Evolutionary conservation across 2,329 filamentous ascomycete genomes (phyloP).

Genomic region (Tolypocladium nubicola): DNA sequence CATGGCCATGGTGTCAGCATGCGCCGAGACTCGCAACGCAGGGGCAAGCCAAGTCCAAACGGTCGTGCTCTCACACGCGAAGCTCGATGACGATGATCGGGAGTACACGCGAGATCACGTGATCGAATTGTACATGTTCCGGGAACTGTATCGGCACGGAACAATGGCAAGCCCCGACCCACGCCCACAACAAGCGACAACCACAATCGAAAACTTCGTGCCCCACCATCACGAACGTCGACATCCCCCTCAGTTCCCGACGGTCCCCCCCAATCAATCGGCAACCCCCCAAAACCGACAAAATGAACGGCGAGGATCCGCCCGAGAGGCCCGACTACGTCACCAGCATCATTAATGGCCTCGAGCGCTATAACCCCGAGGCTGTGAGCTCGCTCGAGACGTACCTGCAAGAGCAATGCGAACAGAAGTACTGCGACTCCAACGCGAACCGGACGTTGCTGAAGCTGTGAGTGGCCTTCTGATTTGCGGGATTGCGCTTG

Average conservation of each 20-base stretch:
- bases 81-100: conserved; percentile 18
- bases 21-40: background rate
- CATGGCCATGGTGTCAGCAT: background rate
- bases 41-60: background rate
- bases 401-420: conserved; percentile 91
- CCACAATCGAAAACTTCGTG: conserved; percentile 30
- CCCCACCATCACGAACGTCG: conserved; percentile 30
- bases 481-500: conserved; percentile 5
- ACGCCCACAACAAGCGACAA: conserved; percentile 29
- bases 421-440: conserved; percentile 86
- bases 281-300: conserved; percentile 20
- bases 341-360: conserved; percentile 86
- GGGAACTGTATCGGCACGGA: conserved; percentile 3
- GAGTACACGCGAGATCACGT: conserved; percentile 20
- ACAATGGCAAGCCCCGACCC: conserved; percentile 14
- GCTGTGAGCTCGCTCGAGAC: conserved; percentile 88
- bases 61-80: background rate
- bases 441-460: conserved; percentile 93
- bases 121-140: conserved; percentile 6
- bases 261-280: conserved; percentile 11
- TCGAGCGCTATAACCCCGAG: conserved; percentile 98
- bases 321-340: conserved; percentile 88
- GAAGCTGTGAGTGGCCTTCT: conserved; percentile 70
- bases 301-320: conserved; percentile 70
- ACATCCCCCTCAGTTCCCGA: conserved; percentile 9